Base-by-base conservation (phyloP, 2,329 filamentous ascomycete genomes). In the Sporothrix pseudoabietina region DNA sequence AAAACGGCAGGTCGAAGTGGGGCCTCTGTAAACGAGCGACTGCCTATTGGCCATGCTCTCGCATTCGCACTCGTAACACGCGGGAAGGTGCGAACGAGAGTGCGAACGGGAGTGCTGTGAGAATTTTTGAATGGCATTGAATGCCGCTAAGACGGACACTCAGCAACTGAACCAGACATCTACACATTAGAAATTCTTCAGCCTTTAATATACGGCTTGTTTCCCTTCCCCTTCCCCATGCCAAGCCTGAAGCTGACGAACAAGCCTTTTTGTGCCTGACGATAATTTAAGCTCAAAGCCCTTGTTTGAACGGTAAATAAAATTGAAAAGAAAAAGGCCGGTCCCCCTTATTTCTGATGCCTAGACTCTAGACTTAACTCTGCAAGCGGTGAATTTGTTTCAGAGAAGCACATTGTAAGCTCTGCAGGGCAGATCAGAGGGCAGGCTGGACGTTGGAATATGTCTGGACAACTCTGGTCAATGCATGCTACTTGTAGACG, bases 51-150 rank as follows among this genome's bases (percentile, higher is more conserved):
- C 39, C 19, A 3, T 4, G 6, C 14, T 19, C 22, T 66, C 41
- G 61, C 63, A 49, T 66, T 66, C 63, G 41, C 63, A 66, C 61
- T 44, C 35, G 59, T 63, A 41, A 41, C 30, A 63, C 16, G 59
- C 32, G 59, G 59, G 32, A 41, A 41, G 19, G 44, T 49, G 41
- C 41, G 41, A 47, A 12, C 26, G 10, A 16, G 30, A 26, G 52
- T 49, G 41, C 41, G 41, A 47, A 12, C 26, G 10, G 5, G 30
- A 26, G 52, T 26, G 52, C 52, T 55, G 22, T 30, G 3, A 55
- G 52, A 55, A 26, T 30, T 2, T 4, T 26, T 9, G 19, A 9
- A 35, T 32, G 30, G 55, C 30, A 35, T 30, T 35, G 55, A 59
- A 35, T 30, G 55, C 30, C 57, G 32, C 57, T 61, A 39, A 61